Conservation (phyloP, 2,329 filamentous ascomycete species). For the Aureobasidium musti region DNA sequence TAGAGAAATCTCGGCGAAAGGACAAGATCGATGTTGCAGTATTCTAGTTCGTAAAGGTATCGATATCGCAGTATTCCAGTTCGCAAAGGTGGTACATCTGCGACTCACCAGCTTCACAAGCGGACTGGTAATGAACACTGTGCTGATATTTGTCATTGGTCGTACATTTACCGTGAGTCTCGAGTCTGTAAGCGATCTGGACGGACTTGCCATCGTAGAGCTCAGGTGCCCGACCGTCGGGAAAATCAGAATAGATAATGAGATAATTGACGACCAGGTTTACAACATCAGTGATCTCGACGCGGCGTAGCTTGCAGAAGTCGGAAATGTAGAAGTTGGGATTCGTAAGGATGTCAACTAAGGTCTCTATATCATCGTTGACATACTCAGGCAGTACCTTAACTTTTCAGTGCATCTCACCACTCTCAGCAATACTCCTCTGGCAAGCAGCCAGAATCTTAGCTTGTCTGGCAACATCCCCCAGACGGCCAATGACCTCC, state of each 20-base stretch:
- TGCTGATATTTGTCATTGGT: background rate
- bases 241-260: background rate
- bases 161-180: background rate
- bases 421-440: slow-evolving; percentile 44
- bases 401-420: slow-evolving; percentile 34
- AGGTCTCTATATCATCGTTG: background rate
- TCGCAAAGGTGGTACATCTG: background rate
- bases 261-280: background rate
- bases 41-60: too few species aligned
- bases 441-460: slow-evolving; percentile 39
- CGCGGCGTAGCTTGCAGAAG: background rate
- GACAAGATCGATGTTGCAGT: background rate
- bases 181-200: background rate
- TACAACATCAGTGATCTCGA: background rate
- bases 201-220: background rate
- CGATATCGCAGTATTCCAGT: background rate
- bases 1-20: background rate
- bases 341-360: background rate
- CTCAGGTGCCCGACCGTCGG: background rate
- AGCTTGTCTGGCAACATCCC: slow-evolving; percentile 65
- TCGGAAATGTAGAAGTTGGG: background rate
- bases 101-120: background rate
- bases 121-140: background rate
- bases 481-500: slow-evolving; percentile 73
- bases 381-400: background rate